Conservation (phyloP, 805 yeast genomes). For the Barnettozyma populi region DNA sequence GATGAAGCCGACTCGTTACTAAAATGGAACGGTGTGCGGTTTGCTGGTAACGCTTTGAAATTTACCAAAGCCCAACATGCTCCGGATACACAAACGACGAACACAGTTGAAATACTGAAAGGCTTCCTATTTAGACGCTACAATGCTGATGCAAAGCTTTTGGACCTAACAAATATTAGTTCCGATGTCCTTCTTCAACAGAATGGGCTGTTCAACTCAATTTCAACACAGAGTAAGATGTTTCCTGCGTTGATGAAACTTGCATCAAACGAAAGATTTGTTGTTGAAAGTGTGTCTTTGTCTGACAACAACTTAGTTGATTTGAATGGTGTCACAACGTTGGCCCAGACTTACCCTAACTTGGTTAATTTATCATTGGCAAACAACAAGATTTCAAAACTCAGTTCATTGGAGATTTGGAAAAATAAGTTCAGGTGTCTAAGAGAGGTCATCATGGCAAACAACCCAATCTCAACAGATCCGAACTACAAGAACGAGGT, state of each 20-base stretch:
- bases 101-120: conserved; percentile 59
- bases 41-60: conserved; percentile 67
- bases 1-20: conserved; percentile 52
- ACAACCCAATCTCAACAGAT: conserved; percentile 63
- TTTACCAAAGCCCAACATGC: conserved; percentile 31
- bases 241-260: conserved; percentile 86
- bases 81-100: conserved; percentile 29
- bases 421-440: conserved; percentile 65
- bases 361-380: conserved; percentile 76
- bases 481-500: conserved; percentile 54
- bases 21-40: conserved; percentile 69
- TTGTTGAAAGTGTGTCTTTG: conserved; percentile 65
- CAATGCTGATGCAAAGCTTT: conserved; percentile 54
- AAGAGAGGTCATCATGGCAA: conserved; percentile 70
- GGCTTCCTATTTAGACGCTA: conserved; percentile 62
- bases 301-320: conserved; percentile 63
- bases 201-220: conserved; percentile 60
- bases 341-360: conserved; percentile 70
- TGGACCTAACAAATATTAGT: conserved; percentile 62
- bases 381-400: conserved; percentile 58
- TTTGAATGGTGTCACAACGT: conserved; percentile 49
- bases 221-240: conserved; percentile 67
- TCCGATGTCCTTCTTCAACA: conserved; percentile 55
- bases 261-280: conserved; percentile 48
- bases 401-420: conserved; percentile 67